Percentiles rank a stretch among this genome's conserved stretches.
phyloP scores from a whole-genome alignment of 2,329 filamentous ascomycete species.

The Pyrenophora graminea region DNA sequence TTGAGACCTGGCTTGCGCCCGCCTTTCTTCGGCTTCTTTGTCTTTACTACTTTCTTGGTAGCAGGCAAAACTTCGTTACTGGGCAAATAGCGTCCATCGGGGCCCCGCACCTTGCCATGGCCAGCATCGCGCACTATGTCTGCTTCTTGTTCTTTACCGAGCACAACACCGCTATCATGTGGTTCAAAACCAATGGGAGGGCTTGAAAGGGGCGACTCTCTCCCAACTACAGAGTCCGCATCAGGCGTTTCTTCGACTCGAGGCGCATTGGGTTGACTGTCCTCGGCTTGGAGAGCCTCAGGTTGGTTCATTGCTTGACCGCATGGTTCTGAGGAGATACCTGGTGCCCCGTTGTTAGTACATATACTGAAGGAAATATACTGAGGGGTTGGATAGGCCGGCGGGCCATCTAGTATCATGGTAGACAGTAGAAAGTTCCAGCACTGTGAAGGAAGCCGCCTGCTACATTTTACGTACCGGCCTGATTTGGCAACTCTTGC shows the following conservation, averaged over 20 bases:
- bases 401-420: too few relatives aligned
- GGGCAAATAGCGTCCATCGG: conserved; percentile 21
- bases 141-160: neutral
- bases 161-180: neutral
- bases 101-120: conserved; percentile 21
- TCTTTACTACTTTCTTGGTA: conserved; percentile 4
- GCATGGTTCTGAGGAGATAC: neutral
- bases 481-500: neutral
- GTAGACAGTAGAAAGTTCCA: neutral
- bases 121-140: conserved; percentile 13
- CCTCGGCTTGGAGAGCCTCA: neutral
- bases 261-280: neutral
- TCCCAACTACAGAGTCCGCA: neutral
- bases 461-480: neutral
- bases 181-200: neutral
- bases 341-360: conserved; percentile 1
- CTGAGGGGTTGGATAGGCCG: too few relatives aligned
- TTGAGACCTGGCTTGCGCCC: neutral
- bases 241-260: neutral
- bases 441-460: neutral
- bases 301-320: neutral
- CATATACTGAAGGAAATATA: neutral
- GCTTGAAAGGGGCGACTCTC: neutral
- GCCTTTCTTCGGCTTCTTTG: conserved; percentile 5
- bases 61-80: neutral